Evolutionary conservation across 192 early-diverging fungal species (phyloP).

Genomic region (Backusella luteola): DNA sequence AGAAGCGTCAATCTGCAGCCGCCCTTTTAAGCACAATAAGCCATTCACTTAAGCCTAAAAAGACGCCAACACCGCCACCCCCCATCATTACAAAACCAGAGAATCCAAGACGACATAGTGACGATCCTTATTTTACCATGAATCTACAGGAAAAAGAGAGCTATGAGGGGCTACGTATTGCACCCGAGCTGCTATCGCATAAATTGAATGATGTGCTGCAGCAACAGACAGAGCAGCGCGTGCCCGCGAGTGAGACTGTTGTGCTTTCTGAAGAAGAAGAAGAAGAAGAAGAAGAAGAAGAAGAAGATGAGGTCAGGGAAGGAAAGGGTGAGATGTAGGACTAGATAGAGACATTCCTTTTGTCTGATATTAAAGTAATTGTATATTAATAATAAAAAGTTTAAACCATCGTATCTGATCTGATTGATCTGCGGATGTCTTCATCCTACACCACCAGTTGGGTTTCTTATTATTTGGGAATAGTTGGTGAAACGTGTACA

Average conservation of each 20-base stretch:
- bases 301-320: background rate
- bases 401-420: too few species aligned
- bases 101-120: slow-evolving; percentile 1
- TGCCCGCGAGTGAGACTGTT: background rate
- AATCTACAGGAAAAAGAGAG: background rate
- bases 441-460: too few species aligned
- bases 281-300: background rate
- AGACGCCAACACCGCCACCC: background rate
- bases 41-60: background rate
- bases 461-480: too few species aligned
- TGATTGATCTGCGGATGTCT: too few species aligned
- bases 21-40: background rate
- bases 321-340: background rate
- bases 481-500: too few species aligned
- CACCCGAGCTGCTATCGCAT: background rate
- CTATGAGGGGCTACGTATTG: background rate
- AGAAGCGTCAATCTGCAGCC: slow-evolving; percentile 20
- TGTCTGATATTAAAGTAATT: background rate
- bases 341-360: background rate
- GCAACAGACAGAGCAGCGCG: background rate
- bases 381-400: background rate
- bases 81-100: background rate
- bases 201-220: background rate
- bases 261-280: background rate
- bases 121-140: background rate